Percentiles rank a stretch among this genome's conserved stretches.
phyloP scores from a whole-genome alignment of 345 rosid genomes.

The Lepidium africanum region DNA sequence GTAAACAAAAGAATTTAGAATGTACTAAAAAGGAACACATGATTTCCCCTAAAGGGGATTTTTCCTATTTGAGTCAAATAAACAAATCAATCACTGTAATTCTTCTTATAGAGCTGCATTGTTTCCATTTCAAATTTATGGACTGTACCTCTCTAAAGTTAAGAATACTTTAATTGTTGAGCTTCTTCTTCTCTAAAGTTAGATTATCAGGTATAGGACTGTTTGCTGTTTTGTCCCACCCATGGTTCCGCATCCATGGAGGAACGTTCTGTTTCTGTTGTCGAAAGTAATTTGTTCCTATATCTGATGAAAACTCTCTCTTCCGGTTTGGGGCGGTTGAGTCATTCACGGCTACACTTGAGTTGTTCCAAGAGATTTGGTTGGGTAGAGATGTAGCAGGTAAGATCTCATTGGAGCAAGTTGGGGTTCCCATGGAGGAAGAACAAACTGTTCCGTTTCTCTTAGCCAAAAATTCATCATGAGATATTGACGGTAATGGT shows the following conservation, averaged over 20 bases:
- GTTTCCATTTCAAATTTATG: conserved; percentile 32
- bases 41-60: conserved; percentile 23
- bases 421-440: conserved; percentile 11
- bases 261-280: conserved; percentile 67
- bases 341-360: conserved; percentile 19
- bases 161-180: conserved; percentile 9
- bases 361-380: conserved; percentile 27
- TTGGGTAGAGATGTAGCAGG: conserved; percentile 28
- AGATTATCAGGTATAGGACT: conserved; percentile 19
- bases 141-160: conserved; percentile 18
- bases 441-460: conserved; percentile 24
- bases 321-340: conserved; percentile 39
- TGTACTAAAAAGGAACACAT: conserved; percentile 35
- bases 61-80: conserved; percentile 24
- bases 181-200: conserved; percentile 26
- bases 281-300: conserved; percentile 70
- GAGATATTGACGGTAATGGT: conserved; percentile 65
- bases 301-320: conserved; percentile 45
- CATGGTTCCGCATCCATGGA: conserved; percentile 58
- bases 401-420: conserved; percentile 27
- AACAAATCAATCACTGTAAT: conserved; percentile 36
- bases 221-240: conserved; percentile 29
- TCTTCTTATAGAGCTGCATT: conserved; percentile 21
- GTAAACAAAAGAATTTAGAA: conserved; percentile 47
- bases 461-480: conserved; percentile 22